Evolutionary conservation across 331 rosid genomes (phyloP).

Genomic region (Malus hybrid): DNA sequence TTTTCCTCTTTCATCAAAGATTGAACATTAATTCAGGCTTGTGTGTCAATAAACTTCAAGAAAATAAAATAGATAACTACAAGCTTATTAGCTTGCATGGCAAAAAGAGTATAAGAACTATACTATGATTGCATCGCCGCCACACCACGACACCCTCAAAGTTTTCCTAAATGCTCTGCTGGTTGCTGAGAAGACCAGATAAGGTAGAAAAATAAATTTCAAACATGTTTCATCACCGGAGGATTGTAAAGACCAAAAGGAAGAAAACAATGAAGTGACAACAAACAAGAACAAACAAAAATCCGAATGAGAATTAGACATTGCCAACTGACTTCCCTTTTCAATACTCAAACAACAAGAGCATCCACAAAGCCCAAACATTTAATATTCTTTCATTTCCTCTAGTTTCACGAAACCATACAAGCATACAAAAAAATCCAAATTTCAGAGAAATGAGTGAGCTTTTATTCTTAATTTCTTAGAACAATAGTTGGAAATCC

Average conservation of each 20-base stretch:
- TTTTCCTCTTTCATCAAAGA: background rate
- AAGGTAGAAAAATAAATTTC: background rate
- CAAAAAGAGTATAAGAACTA: background rate
- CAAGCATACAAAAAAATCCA: background rate
- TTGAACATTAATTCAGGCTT: background rate
- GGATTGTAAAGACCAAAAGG: background rate
- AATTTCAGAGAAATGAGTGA: background rate
- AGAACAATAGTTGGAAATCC: too few species aligned
- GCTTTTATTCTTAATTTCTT: too few species aligned
- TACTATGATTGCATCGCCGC: background rate
- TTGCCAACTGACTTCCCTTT: background rate
- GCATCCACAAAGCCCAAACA: background rate
- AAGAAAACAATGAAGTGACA: conserved; percentile 1
- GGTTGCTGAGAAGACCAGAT: background rate
- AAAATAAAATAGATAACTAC: background rate
- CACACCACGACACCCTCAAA: background rate
- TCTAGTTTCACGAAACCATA: background rate
- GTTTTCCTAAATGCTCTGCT: background rate
- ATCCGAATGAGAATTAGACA: background rate
- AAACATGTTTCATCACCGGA: background rate
- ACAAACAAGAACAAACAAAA: background rate
- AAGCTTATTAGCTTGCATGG: background rate
- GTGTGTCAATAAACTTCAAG: background rate
- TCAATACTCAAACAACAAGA: background rate
- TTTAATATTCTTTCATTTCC: background rate